Conservation (phyloP, 108 stramenopile species). For the Nitzschia sp. region DNA sequence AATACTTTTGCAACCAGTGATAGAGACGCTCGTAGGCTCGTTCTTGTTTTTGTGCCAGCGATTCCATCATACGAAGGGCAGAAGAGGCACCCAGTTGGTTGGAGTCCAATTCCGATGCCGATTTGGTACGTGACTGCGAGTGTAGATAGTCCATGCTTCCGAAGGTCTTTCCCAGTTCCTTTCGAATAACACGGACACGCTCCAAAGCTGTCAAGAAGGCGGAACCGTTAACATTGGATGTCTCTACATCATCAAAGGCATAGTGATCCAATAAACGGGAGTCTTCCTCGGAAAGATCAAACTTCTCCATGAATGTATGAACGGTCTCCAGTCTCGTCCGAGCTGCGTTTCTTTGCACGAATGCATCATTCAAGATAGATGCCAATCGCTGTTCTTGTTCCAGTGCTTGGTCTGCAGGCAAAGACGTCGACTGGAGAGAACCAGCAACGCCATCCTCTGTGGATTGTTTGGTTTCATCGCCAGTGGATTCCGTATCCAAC, state of each 20-base stretch:
- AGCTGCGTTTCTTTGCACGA: constrained; percentile 47
- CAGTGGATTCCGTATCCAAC: background rate
- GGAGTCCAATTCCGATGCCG: background rate
- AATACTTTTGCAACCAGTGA: constrained; percentile 70
- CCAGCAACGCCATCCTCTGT: constrained; percentile 6
- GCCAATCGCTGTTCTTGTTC: constrained; percentile 65
- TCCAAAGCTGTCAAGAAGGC: constrained; percentile 77
- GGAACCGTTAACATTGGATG: constrained; percentile 51
- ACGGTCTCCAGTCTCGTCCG: constrained; percentile 56
- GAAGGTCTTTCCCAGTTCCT: constrained; percentile 63
- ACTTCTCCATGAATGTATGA: constrained; percentile 77
- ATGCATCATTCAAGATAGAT: constrained; percentile 45
- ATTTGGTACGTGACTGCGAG: constrained; percentile 4
- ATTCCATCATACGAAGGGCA: constrained; percentile 84
- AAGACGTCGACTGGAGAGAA: background rate
- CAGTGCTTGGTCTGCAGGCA: constrained; percentile 35
- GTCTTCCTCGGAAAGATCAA: constrained; percentile 76
- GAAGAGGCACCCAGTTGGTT: constrained; percentile 62
- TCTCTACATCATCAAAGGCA: constrained; percentile 63
- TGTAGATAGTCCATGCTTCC: constrained; percentile 35
- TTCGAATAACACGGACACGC: constrained; percentile 62
- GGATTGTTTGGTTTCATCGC: background rate
- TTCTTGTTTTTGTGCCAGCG: constrained; percentile 76
- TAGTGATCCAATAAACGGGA: constrained; percentile 73
- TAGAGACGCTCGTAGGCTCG: constrained; percentile 85